Evolutionary conservation across 23 red algal species (phyloP).

Genomic region (Chondrus crispus): DNA sequence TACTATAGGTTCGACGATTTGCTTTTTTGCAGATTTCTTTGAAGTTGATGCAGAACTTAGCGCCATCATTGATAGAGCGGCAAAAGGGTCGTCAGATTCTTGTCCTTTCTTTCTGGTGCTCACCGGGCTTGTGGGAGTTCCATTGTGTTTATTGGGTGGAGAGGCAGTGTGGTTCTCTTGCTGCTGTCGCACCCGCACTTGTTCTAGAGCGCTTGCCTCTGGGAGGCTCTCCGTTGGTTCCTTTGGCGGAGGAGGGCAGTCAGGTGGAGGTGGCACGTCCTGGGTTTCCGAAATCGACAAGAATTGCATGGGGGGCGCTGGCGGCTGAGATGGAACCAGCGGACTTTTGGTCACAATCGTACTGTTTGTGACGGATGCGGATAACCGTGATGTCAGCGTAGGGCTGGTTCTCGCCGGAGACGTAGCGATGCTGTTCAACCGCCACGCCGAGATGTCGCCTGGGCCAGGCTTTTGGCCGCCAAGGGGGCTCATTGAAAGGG

Average conservation of each 20-base stretch:
- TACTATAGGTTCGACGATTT: background rate
- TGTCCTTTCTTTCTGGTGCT: background rate
- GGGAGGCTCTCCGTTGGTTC: too few species aligned
- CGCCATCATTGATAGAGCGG: conserved; percentile 59
- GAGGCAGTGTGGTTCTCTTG: too few species aligned
- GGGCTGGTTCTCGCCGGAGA: background rate
- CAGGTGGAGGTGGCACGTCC: background rate
- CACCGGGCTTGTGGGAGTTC: too few species aligned
- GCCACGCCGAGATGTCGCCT: background rate
- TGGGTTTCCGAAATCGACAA: too few species aligned
- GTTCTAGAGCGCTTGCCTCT: too few species aligned
- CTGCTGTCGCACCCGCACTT: too few species aligned
- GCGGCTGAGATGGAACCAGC: too few species aligned
- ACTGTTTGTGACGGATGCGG: background rate
- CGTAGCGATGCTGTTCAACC: background rate
- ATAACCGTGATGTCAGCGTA: background rate
- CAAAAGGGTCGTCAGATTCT: conserved; percentile 60
- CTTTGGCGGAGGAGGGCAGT: background rate
- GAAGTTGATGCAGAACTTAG: conserved; percentile 7
- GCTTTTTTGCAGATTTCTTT: background rate
- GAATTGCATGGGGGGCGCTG: too few species aligned
- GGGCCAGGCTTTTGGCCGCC: background rate
- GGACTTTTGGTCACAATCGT: background rate
- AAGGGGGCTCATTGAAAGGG: background rate
- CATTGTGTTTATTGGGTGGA: too few species aligned